A percentile compares a stretch with the other conserved stretches of the same genome.
Evolutionary conservation across 257 asterid genomes (phyloP).

Genomic region (Eustoma russellianum): DNA sequence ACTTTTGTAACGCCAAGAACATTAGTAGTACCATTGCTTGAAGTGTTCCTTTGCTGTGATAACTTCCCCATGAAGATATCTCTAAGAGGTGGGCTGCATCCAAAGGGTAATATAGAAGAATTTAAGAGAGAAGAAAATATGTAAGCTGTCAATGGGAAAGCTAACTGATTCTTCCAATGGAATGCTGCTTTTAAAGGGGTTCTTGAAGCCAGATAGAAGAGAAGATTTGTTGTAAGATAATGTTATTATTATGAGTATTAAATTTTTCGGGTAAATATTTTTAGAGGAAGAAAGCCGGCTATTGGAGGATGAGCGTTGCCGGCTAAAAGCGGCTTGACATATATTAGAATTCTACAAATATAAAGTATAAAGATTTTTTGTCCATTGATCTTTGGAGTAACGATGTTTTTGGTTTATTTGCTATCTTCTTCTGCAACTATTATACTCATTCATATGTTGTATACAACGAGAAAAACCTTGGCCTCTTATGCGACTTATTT

Average conservation of each 20-base stretch:
- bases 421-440: slow-evolving; percentile 8
- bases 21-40: slow-evolving; percentile 15
- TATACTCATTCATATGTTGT: background rate
- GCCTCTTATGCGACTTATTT: background rate
- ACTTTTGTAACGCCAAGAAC: slow-evolving; percentile 28
- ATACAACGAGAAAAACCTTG: slow-evolving; percentile 5
- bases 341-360: background rate
- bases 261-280: slow-evolving; percentile 27
- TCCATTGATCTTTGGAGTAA: slow-evolving; percentile 5
- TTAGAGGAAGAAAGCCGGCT: slow-evolving; percentile 49
- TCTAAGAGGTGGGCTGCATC: background rate
- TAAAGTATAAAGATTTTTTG: background rate
- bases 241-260: too few relatives aligned
- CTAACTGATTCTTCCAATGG: slow-evolving; percentile 49
- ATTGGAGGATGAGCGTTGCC: slow-evolving; percentile 24
- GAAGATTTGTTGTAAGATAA: slow-evolving; percentile 1
- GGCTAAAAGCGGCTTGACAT: slow-evolving; percentile 38
- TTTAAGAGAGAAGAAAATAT: background rate
- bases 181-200: slow-evolving; percentile 43
- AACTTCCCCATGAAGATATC: slow-evolving; percentile 44
- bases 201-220: background rate
- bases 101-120: slow-evolving; percentile 9
- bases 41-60: slow-evolving; percentile 31
- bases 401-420: slow-evolving; percentile 19
- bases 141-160: background rate